Evolutionary conservation across 2,329 filamentous ascomycete genomes (phyloP).

Genomic region (Venturia nashicola): DNA sequence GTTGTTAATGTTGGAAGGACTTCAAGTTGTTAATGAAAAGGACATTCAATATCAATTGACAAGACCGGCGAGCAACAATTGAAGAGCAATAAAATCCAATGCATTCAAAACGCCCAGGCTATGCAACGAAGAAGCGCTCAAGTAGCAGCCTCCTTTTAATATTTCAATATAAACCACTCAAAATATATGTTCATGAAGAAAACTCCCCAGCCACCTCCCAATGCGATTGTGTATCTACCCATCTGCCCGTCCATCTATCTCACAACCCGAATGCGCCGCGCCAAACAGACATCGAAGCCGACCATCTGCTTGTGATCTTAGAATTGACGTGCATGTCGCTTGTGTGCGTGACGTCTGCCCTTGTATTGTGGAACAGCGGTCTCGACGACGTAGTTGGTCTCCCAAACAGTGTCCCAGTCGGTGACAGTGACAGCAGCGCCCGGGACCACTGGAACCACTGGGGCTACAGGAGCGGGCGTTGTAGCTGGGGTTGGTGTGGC

Average conservation of each 20-base stretch:
- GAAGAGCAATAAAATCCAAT: background rate
- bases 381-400: background rate
- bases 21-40: no score
- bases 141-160: background rate
- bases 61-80: no score
- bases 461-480: background rate
- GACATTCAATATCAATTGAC: no score
- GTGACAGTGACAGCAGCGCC: background rate
- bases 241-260: background rate
- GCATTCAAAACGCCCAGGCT: background rate
- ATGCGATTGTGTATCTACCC: conserved; percentile 1
- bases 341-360: background rate
- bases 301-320: background rate
- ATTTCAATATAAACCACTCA: background rate
- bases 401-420: background rate
- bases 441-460: no score
- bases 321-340: background rate
- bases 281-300: background rate
- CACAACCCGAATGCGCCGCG: background rate
- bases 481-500: background rate
- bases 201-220: background rate
- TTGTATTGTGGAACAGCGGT: background rate
- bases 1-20: no score
- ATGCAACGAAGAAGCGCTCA: background rate
- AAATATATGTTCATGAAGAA: background rate